Percentiles rank a stretch among this genome's conserved stretches.
Conservation (phyloP, 305 asterid species). For the Striga hermonthica region DNA sequence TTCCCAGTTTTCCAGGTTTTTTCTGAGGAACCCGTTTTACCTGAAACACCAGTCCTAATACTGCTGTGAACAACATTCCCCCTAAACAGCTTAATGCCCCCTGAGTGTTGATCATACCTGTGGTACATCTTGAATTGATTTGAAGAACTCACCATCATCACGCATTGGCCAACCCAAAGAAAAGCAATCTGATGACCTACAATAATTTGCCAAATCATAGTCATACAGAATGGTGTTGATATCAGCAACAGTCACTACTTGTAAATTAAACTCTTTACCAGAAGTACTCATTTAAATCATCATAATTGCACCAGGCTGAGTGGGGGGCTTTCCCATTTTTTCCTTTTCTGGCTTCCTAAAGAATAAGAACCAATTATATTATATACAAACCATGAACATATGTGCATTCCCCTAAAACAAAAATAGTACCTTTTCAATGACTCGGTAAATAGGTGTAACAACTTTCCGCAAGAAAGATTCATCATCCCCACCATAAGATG, state of each 20-base stretch:
- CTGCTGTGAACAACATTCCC: constrained; percentile 29
- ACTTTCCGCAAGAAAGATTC: constrained; percentile 80
- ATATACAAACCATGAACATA: constrained; percentile 27
- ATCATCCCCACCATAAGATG: constrained; percentile 89
- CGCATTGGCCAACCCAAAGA: constrained; percentile 94
- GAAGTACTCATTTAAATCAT: constrained; percentile 78
- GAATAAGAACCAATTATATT: constrained; percentile 27
- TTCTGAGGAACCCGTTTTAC: constrained; percentile 46
- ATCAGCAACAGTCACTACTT: constrained; percentile 21
- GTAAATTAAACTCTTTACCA: constrained; percentile 46
- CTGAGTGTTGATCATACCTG: constrained; percentile 41
- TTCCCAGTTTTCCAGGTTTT: constrained; percentile 55
- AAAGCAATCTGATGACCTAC: constrained; percentile 79
- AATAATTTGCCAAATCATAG: constrained; percentile 32
- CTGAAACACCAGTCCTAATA: constrained; percentile 44
- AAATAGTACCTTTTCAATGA: constrained; percentile 60
- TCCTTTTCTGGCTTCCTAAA: constrained; percentile 69
- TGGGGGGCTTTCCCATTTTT: constrained; percentile 73
- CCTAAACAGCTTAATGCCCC: constrained; percentile 20
- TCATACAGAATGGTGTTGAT: constrained; percentile 26
- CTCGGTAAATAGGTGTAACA: constrained; percentile 74
- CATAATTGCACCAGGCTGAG: constrained; percentile 83
- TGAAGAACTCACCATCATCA: constrained; percentile 72
- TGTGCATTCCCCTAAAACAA: constrained; percentile 19
- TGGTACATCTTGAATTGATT: constrained; percentile 47